Percentiles rank a stretch among this genome's conserved stretches.
Evolutionary conservation across 1,284 basidiomycete species (phyloP).

Genomic region (Malassezia caprae): DNA sequence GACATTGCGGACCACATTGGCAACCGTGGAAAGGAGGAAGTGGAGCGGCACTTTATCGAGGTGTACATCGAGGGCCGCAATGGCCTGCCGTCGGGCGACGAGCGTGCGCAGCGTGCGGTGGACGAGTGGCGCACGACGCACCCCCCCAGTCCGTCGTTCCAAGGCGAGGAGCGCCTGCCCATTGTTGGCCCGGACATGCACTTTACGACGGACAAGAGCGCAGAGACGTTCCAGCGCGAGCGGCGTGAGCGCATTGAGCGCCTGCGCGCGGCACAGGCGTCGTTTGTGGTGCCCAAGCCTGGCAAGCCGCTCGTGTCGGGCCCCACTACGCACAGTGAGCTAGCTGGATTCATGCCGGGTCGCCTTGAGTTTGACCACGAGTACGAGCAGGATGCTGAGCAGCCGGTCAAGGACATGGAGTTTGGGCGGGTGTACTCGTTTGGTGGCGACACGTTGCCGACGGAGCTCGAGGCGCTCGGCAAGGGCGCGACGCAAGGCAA

Average conservation of each 20-base stretch:
- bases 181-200: constrained; percentile 34
- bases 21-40: constrained; percentile 86
- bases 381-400: constrained; percentile 80
- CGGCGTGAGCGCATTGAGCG: constrained; percentile 41
- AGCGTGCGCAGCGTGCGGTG: constrained; percentile 25
- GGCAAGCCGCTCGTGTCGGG: constrained; percentile 74
- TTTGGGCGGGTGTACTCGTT: constrained; percentile 77
- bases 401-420: constrained; percentile 88
- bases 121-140: constrained; percentile 15
- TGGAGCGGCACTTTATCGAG: constrained; percentile 75
- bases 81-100: constrained; percentile 29
- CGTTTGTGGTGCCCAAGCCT: constrained; percentile 32
- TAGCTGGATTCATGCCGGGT: constrained; percentile 85
- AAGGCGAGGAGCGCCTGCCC: constrained; percentile 29
- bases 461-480: constrained; percentile 35
- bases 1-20: constrained; percentile 93
- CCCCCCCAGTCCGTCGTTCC: constrained; percentile 15
- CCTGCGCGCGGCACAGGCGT: constrained; percentile 33
- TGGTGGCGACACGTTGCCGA: constrained; percentile 59
- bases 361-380: constrained; percentile 96
- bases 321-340: constrained; percentile 78
- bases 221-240: constrained; percentile 40
- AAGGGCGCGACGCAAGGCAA: constrained; percentile 33
- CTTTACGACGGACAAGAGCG: constrained; percentile 26
- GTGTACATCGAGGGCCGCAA: constrained; percentile 60